A percentile compares a stretch with the other conserved stretches of the same genome.
phyloP scores from a whole-genome alignment of 225 moss, liverwort and hornwort genomes.

The Polytrichum formosum region DNA sequence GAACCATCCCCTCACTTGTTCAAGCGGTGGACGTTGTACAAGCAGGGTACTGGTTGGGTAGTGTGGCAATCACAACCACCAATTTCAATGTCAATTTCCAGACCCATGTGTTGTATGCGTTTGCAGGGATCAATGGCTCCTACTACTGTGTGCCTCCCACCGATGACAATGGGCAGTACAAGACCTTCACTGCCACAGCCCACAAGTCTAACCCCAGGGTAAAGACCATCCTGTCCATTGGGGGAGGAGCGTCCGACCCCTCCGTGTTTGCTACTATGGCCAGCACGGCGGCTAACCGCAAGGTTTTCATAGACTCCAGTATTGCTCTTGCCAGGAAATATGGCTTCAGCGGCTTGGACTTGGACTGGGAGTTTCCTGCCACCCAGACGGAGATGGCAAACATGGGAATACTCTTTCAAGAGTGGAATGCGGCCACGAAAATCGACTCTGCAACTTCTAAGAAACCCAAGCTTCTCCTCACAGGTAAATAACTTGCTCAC shows the following conservation, averaged over 20 bases:
- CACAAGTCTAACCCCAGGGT: constrained; percentile 46
- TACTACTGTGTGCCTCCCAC: constrained; percentile 17
- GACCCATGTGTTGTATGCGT: constrained; percentile 82
- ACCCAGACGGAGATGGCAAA: constrained; percentile 48
- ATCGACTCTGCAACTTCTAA: constrained; percentile 22
- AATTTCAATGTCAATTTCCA: constrained; percentile 49
- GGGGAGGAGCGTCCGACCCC: constrained; percentile 19
- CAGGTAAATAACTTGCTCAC: constrained; percentile 25
- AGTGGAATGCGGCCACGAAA: constrained; percentile 58
- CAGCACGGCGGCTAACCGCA: constrained; percentile 17
- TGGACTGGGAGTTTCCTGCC: constrained; percentile 74
- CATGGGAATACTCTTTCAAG: constrained; percentile 32
- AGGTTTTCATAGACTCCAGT: constrained; percentile 63
- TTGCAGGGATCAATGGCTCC: constrained; percentile 46
- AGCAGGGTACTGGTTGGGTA: constrained; percentile 58
- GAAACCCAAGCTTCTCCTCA: constrained; percentile 58
- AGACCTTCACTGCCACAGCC: constrained; percentile 42
- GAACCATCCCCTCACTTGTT: no score
- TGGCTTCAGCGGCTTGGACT: constrained; percentile 71
- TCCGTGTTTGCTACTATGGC: constrained; percentile 45
- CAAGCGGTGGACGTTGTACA: constrained; percentile 8
- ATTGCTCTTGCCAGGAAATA: constrained; percentile 49
- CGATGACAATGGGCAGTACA: constrained; percentile 25
- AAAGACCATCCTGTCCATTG: constrained; percentile 59
- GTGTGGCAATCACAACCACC: constrained; percentile 16